phyloP scores from a whole-genome alignment of 1,284 basidiomycete species.

The Ceratobasidium sp. region DNA sequence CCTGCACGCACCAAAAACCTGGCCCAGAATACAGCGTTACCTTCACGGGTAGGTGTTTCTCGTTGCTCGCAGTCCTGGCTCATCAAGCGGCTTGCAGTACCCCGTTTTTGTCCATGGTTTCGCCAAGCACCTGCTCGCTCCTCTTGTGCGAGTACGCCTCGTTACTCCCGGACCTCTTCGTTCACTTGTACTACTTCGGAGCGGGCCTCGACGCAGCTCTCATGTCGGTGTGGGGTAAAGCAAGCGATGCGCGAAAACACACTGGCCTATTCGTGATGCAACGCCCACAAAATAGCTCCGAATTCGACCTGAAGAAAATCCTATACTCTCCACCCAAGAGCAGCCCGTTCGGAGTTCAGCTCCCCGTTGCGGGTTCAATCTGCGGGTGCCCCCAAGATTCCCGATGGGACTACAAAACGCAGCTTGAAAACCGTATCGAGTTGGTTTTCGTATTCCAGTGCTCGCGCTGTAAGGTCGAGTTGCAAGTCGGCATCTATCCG shows the following conservation, averaged over 20 bases:
- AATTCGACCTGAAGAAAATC: neutral
- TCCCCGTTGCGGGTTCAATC: neutral
- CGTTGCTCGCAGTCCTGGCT: too few relatives aligned
- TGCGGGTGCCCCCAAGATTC: neutral
- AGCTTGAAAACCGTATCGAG: neutral
- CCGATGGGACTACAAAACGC: neutral
- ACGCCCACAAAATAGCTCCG: neutral
- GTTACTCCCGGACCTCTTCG: conserved; percentile 4
- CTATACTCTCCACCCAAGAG: neutral
- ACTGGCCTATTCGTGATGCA: conserved; percentile 16
- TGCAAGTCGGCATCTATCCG: conserved; percentile 17
- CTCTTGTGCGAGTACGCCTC: conserved; percentile 6
- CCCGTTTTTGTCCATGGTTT: neutral
- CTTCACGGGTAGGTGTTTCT: too few relatives aligned
- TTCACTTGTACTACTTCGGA: conserved; percentile 22
- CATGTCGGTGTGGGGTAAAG: conserved; percentile 5
- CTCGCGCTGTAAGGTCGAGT: neutral
- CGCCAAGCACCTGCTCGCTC: neutral
- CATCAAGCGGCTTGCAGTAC: neutral
- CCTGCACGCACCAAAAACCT: too few relatives aligned
- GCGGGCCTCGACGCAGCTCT: neutral
- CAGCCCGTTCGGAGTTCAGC: neutral
- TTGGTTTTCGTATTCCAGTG: conserved; percentile 1
- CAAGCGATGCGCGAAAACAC: neutral
- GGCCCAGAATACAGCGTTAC: too few relatives aligned